phyloP scores from a whole-genome alignment of 352 stramenopile species.

The Pythium volutum region DNA sequence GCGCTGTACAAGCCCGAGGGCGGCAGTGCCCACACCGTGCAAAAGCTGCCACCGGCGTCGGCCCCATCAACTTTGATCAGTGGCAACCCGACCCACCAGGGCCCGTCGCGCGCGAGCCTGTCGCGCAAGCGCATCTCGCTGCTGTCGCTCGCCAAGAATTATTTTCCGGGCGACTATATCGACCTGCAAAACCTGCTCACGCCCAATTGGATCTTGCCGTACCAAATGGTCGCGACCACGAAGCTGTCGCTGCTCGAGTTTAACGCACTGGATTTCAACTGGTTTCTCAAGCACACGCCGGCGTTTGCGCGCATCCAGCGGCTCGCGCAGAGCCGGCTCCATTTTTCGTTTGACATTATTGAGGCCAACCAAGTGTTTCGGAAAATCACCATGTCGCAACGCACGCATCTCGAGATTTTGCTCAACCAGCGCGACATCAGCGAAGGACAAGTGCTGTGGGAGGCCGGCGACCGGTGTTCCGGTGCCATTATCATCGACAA shows the following conservation, averaged over 20 bases:
- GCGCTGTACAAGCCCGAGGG: conserved; percentile 42
- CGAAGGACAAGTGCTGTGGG: conserved; percentile 76
- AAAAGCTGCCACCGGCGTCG: neutral
- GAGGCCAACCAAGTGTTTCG: conserved; percentile 78
- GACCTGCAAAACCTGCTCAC: conserved; percentile 79
- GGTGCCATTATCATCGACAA: conserved; percentile 78
- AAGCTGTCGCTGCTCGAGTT: conserved; percentile 80
- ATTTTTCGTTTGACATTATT: conserved; percentile 80
- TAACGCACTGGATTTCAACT: conserved; percentile 81
- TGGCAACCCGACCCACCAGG: neutral
- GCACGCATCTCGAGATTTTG: conserved; percentile 85
- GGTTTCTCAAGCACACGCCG: conserved; percentile 72
- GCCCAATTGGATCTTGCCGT: conserved; percentile 57
- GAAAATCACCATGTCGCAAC: conserved; percentile 76
- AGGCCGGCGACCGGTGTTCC: conserved; percentile 55
- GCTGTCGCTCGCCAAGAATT: conserved; percentile 67
- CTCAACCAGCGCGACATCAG: conserved; percentile 52
- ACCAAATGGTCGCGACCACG: conserved; percentile 59
- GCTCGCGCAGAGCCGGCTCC: conserved; percentile 67
- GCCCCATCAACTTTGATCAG: too few species aligned
- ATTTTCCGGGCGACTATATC: conserved; percentile 88
- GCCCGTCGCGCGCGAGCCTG: conserved; percentile 24
- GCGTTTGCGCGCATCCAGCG: conserved; percentile 72
- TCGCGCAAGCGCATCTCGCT: conserved; percentile 55
- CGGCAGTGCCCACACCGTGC: conserved; percentile 10